phyloP scores from a whole-genome alignment of 306 rosid species.

The Styphnolobium japonicum region DNA sequence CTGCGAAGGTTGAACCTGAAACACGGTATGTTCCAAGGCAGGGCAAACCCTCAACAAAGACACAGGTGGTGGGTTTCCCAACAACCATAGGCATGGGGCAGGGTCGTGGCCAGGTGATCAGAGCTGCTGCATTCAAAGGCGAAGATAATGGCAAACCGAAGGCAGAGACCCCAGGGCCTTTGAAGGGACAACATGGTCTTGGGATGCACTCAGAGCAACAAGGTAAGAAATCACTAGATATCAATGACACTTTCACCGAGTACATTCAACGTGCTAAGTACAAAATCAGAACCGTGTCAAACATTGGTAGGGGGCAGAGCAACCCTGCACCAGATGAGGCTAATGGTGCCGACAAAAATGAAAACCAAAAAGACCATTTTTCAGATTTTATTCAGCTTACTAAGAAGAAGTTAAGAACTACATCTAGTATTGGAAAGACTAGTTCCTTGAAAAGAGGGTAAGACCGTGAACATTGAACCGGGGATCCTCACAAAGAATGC shows the following conservation, averaged over 20 bases:
- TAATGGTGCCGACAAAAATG: constrained; percentile 11
- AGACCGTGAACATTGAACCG: neutral
- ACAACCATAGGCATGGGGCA: too few relatives aligned
- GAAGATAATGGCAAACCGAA: neutral
- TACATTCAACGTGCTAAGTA: constrained; percentile 23
- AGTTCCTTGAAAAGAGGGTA: constrained; percentile 37
- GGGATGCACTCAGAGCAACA: constrained; percentile 9
- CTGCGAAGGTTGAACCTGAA: constrained; percentile 5
- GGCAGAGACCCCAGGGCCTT: neutral
- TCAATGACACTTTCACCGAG: constrained; percentile 30
- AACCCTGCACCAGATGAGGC: neutral
- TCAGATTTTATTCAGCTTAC: constrained; percentile 42
- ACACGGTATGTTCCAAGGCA: neutral
- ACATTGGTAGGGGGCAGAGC: constrained; percentile 23
- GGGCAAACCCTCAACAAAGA: neutral
- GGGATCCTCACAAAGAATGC: neutral
- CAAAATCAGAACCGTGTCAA: constrained; percentile 28
- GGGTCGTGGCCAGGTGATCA: too few relatives aligned
- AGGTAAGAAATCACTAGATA: constrained; percentile 22
- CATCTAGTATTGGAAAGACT: constrained; percentile 34
- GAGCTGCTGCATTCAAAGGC: too few relatives aligned
- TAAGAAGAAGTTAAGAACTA: constrained; percentile 36
- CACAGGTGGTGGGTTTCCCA: too few relatives aligned
- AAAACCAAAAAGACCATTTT: constrained; percentile 34
- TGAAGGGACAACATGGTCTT: constrained; percentile 3